phyloP scores from a whole-genome alignment of 306 rosid species.

The Sicyos edulis region DNA sequence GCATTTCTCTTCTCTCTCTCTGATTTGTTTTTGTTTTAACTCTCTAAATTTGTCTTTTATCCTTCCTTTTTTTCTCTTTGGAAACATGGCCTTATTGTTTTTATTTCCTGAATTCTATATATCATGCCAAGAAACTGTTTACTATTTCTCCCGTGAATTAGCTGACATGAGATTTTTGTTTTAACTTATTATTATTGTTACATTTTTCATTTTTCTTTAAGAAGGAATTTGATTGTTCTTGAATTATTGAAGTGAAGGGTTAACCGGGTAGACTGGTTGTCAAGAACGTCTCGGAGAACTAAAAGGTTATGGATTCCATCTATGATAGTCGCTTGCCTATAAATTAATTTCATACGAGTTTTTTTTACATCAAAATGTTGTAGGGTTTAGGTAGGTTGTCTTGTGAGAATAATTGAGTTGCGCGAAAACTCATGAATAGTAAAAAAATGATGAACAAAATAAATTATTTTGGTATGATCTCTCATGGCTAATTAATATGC shows the following conservation, averaged over 20 bases:
- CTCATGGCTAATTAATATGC: neutral
- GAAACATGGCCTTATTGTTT: constrained; percentile 17
- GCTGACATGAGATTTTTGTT: neutral
- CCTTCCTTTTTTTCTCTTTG: neutral
- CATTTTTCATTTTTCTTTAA: constrained; percentile 4
- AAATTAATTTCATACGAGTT: too few relatives aligned
- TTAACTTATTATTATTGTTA: neutral
- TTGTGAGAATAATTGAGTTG: too few relatives aligned
- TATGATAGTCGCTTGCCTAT: too few relatives aligned
- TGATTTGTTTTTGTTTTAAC: too few relatives aligned
- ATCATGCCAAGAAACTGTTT: constrained; percentile 11
- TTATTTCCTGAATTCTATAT: constrained; percentile 11
- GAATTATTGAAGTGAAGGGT: constrained; percentile 3
- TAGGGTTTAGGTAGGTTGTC: too few relatives aligned
- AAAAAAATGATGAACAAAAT: neutral
- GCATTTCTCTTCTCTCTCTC: neutral
- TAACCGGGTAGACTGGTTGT: neutral
- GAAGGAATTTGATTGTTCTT: neutral
- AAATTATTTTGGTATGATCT: constrained; percentile 2
- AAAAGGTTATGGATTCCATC: too few relatives aligned
- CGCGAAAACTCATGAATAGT: too few relatives aligned
- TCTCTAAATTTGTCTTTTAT: too few relatives aligned
- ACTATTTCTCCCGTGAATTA: constrained; percentile 22
- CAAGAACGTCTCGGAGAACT: too few relatives aligned
- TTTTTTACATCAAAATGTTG: too few relatives aligned